Conservation (phyloP, 2,329 filamentous ascomycete species). For the Apiospora phragmitis region DNA sequence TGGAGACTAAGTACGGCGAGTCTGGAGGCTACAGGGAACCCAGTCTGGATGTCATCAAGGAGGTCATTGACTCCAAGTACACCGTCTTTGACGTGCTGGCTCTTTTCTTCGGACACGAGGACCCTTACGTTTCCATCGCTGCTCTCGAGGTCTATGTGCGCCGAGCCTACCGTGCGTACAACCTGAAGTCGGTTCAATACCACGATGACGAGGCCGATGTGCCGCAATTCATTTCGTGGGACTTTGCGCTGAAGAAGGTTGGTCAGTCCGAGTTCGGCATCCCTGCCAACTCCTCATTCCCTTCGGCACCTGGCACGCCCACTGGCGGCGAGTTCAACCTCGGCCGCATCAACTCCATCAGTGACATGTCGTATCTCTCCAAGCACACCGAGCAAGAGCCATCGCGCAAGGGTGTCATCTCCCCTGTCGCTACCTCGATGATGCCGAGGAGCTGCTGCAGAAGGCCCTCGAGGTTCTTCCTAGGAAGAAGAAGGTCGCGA, state of each 20-base stretch:
- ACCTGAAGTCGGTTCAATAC: slow-evolving; percentile 86
- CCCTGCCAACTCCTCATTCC: slow-evolving; percentile 74
- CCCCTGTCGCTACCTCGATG: slow-evolving; percentile 89
- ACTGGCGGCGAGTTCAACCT: slow-evolving; percentile 58
- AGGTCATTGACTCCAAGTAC: slow-evolving; percentile 98
- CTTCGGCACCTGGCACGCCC: slow-evolving; percentile 81
- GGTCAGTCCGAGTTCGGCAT: slow-evolving; percentile 88
- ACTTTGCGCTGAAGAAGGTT: slow-evolving; percentile 92
- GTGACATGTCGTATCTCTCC: slow-evolving; percentile 89
- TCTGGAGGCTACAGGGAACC: slow-evolving; percentile 96
- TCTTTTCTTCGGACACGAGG: slow-evolving; percentile 91
- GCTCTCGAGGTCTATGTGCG: slow-evolving; percentile 96
- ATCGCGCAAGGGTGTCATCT: slow-evolving; percentile 89
- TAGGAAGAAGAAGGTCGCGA: slow-evolving; percentile 55
- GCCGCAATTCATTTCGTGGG: slow-evolving; percentile 85
- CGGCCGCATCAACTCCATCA: slow-evolving; percentile 90
- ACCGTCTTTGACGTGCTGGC: slow-evolving; percentile 96
- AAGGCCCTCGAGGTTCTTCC: slow-evolving; percentile 86
- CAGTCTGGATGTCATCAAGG: slow-evolving; percentile 86
- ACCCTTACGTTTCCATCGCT: slow-evolving; percentile 91
- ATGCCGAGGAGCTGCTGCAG: slow-evolving; percentile 82
- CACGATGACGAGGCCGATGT: slow-evolving; percentile 69
- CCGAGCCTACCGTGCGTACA: slow-evolving; percentile 94
- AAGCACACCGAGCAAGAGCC: slow-evolving; percentile 75
- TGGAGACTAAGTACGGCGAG: slow-evolving; percentile 97